Evolutionary conservation across 805 yeast genomes (phyloP), one percentile per base, ranked within the genome.

Genomic region (Pichia nanzhaoensis): DNA sequence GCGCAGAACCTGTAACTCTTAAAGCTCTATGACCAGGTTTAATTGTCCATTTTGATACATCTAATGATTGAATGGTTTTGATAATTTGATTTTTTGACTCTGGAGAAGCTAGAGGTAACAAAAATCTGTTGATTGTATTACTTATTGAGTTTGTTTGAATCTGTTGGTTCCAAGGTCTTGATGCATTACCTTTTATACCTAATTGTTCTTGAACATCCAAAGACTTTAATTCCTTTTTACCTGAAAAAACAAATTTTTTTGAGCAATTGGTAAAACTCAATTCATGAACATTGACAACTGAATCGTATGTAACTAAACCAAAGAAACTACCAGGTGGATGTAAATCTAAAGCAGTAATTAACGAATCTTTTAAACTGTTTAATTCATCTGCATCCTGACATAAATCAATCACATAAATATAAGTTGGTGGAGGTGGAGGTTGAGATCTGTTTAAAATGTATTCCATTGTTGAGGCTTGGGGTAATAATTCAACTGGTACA

Each of bases 1-100:
- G 65, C 5, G 99, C 98, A 24, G 95, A 81, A 48, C 99, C 99
- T 3, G 96, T 87, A 48, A 91, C 84, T 69, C 99, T 78, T 44
- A 86, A 68, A 8, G 98, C 85, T 63, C 99, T 80, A 59, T 80
- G 80, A 42, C 85, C 87, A 41, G 84, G 77, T 39, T 84, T 83
- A 32, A 85, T 84, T 30, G 91, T 78, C 99, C 99, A 93, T 48
- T 61, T 65, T 10, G 69, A 65, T 28, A 57, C 55, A 48, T 80
- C 71, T 60, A 93, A 73, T 49, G 80, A 78, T 66, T 89, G 96
- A 55, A 93, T 73, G 45, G 86, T 74, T 51, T 77, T 79, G 24
- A 87, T 84, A 56, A 91, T 73, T 66, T 83, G 89, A 64, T 82
- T 83, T 69, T 91, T 97, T 44, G 91, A 84, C 21, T 56, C 63